These are phyloP conservation scores for Macrotyloma uniflorum DNA, from an alignment of 306 rosid species.

Conservation along the genomic window DNA sequence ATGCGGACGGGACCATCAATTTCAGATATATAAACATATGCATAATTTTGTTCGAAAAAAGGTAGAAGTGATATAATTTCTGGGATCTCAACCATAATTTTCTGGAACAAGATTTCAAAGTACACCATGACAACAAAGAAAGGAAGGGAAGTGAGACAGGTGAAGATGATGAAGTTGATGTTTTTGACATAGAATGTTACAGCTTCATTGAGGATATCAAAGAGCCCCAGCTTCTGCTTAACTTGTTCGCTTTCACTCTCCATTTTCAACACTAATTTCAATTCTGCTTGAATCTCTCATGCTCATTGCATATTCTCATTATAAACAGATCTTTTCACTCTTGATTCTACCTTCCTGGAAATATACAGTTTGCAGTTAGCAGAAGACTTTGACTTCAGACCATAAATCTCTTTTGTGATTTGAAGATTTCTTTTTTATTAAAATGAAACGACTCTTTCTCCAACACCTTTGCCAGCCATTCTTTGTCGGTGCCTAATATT, in stretches of 20 bases:
- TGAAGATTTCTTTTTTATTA: neutral
- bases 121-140: conserved; percentile 53
- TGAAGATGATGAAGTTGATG: conserved; percentile 61
- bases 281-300: neutral
- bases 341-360: conserved; percentile 17
- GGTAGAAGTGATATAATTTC: conserved; percentile 20
- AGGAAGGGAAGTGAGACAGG: conserved; percentile 53
- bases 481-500: neutral
- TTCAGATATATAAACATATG: too few relatives aligned
- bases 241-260: conserved; percentile 47
- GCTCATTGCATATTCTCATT: neutral
- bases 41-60: neutral
- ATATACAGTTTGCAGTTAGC: neutral
- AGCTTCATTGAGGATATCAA: conserved; percentile 55
- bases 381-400: conserved; percentile 33
- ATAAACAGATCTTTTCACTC: neutral
- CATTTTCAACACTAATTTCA: neutral
- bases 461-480: neutral
- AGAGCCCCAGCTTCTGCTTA: conserved; percentile 44
- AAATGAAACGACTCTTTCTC: neutral
- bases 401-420: neutral
- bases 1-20: too few relatives aligned
- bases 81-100: conserved; percentile 41
- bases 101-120: conserved; percentile 47
- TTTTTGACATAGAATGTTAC: conserved; percentile 33